These are phyloP conservation scores for Kwoniella shandongensis DNA, from an alignment of 768 basidiomycete species.

Conservation along the genomic window DNA sequence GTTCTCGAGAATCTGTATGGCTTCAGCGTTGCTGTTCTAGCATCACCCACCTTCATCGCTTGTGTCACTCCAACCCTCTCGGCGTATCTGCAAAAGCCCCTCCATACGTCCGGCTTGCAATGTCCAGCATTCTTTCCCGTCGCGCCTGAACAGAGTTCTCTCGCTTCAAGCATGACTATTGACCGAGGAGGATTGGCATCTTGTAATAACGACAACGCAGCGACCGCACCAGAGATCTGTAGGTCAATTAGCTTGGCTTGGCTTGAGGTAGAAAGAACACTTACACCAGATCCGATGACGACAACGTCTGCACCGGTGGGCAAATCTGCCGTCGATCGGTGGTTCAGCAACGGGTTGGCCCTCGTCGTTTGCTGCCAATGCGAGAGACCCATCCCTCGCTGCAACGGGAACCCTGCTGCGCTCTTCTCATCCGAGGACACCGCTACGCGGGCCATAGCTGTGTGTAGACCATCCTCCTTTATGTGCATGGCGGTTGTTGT, in stretches of 20 bases:
- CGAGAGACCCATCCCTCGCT: conserved; percentile 22
- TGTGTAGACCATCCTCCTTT: too few relatives aligned
- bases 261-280: background rate
- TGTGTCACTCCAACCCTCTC: conserved; percentile 21
- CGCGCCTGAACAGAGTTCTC: conserved; percentile 59
- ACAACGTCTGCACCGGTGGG: conserved; percentile 36
- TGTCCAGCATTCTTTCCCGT: conserved; percentile 63
- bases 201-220: conserved; percentile 27
- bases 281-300: conserved; percentile 37
- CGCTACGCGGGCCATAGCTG: too few relatives aligned
- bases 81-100: conserved; percentile 32
- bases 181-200: conserved; percentile 34
- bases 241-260: background rate
- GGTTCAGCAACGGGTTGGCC: conserved; percentile 33
- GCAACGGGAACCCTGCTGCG: background rate
- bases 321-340: conserved; percentile 23
- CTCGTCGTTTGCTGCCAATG: conserved; percentile 30
- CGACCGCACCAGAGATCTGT: conserved; percentile 22
- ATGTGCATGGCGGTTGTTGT: too few relatives aligned
- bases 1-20: conserved; percentile 25
- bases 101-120: conserved; percentile 36
- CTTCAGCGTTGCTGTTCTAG: background rate
- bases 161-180: conserved; percentile 73
- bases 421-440: too few relatives aligned
- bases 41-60: conserved; percentile 23